Conservation (phyloP, 768 basidiomycete genomes). For the Boletus fagicola region DNA sequence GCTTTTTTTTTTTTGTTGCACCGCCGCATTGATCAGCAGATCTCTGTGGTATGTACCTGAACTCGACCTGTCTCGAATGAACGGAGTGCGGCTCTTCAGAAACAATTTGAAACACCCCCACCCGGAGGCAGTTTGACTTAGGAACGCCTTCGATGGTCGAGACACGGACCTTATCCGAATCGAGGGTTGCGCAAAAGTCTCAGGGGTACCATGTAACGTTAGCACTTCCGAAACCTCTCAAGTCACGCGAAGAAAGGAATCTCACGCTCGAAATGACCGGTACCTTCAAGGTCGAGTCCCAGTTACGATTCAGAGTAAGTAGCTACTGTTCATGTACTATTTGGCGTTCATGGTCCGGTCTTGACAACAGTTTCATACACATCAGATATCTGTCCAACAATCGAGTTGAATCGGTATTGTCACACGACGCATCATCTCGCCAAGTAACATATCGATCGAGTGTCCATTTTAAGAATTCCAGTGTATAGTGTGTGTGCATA, state of each 20-base stretch:
- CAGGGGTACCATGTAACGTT: not conserved
- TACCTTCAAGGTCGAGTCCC: not conserved
- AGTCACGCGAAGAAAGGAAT: not conserved
- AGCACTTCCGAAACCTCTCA: not conserved
- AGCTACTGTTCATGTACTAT: not conserved
- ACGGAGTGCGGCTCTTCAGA: not conserved
- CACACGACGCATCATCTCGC: not conserved
- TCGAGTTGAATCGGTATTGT: not conserved
- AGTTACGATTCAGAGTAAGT: not conserved
- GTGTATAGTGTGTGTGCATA: not conserved
- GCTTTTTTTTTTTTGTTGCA: not conserved
- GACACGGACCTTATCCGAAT: constrained; percentile 17
- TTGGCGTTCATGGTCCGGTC: not conserved
- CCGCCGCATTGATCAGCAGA: not conserved
- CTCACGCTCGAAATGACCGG: not conserved
- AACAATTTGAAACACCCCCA: not conserved
- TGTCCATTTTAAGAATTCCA: not conserved
- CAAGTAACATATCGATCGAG: not conserved
- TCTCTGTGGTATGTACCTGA: not conserved
- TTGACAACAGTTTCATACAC: no score
- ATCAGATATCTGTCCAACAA: not conserved
- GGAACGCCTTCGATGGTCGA: constrained; percentile 6
- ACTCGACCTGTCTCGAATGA: not conserved
- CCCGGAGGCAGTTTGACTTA: not conserved
- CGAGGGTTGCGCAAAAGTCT: constrained; percentile 7